Evolutionary conservation across 352 stramenopile species (phyloP).

Genomic region (Globisporangium uncinulatum): DNA sequence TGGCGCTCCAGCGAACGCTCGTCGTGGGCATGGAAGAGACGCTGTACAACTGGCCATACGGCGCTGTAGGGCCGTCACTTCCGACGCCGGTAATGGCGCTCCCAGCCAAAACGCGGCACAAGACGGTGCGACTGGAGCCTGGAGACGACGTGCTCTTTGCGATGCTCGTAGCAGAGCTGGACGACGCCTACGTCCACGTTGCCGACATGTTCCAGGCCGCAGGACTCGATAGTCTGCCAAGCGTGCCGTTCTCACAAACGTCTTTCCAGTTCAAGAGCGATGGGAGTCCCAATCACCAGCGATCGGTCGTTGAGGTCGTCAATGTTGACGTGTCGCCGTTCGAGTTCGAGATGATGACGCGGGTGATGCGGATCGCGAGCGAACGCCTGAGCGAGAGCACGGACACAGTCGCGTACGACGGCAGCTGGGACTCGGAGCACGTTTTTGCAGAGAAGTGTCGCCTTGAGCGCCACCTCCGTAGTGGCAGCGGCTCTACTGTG

Average conservation of each 20-base stretch:
- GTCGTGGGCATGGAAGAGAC: constrained; percentile 6
- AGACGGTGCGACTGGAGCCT: constrained; percentile 5
- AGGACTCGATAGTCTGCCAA: neutral
- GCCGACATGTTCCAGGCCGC: constrained; percentile 2
- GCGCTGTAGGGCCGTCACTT: neutral
- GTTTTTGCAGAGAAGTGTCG: constrained; percentile 5
- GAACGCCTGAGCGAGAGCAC: neutral
- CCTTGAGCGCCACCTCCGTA: neutral
- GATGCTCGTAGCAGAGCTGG: constrained; percentile 11
- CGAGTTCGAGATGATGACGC: neutral
- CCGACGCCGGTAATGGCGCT: neutral
- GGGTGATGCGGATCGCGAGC: neutral
- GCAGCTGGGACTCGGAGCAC: constrained; percentile 3
- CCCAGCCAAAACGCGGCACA: neutral
- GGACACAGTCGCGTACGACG: neutral
- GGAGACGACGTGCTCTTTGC: constrained; percentile 11
- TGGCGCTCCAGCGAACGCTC: constrained; percentile 6
- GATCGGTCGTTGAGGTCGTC: constrained; percentile 1
- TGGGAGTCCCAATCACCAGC: neutral
- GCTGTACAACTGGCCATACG: constrained; percentile 7
- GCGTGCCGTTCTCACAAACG: neutral
- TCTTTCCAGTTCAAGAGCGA: neutral
- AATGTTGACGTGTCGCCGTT: neutral
- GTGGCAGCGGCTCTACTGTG: neutral
- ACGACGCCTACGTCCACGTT: neutral